Base-by-base conservation (phyloP, 2,329 filamentous ascomycete species). In the Capronia coronata region DNA sequence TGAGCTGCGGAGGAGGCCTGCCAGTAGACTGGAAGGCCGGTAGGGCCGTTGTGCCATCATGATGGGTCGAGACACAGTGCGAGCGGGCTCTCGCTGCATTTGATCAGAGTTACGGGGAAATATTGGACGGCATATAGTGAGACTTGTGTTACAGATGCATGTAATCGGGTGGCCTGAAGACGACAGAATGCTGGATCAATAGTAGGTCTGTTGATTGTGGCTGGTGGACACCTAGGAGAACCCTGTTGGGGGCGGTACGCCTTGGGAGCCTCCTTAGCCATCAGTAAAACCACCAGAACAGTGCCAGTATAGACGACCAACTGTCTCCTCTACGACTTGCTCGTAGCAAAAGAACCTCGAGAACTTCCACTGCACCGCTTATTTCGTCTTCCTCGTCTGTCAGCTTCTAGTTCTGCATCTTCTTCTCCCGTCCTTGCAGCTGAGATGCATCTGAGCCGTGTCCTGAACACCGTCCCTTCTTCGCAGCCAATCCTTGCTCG, bases 401-500 rank as follows among this genome's bases (percentile, higher is more conserved):
- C 35, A 11, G 19, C 25, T 11, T 2, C 38, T 7, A 13, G 16
- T 9, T 23, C 16, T 25, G 25, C 23, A 39, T 47, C 27, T 25
- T 7, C 32, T 16, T 10, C 19, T 34, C 23, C 19, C 23, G 22
- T 13, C 22, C n/a, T 21, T 45, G 18, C 34, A 21, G 42, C 43
- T 50, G 35, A 46, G 48, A 21, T 10, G 38, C 19, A 22, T 13
- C 21, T 41, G 34, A 11, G 11, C 30, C 30, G 10, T 8, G 7
- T n/a, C n/a, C n/a, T n/a, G n/a, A n/a, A n/a, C n/a, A n/a, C n/a
- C n/a, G n/a, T 34, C 30, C 23, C 5, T 5, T 32, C 25, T 21
- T 27, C 14, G 19, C 34, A 25, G 32, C 47, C 40, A 49, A 49
- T 49, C 47, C 32, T 19, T 13, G 19, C 7, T 14, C 21, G n/a